Percentiles rank a stretch among this genome's conserved stretches.
Evolutionary conservation across 169 alveolate species (phyloP).

Genomic region (Plasmodium gaboni): DNA sequence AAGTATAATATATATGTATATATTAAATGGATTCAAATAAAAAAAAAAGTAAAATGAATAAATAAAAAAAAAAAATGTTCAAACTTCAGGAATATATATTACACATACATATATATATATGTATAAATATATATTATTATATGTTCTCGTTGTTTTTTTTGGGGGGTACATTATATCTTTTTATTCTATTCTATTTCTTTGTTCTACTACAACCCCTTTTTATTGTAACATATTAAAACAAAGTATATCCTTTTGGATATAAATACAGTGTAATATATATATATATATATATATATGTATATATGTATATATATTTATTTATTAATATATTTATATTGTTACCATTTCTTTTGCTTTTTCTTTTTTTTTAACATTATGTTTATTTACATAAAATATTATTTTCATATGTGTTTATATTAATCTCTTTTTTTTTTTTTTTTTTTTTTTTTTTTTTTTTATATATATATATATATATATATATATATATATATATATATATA

Average conservation of each 20-base stretch:
- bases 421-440: background rate
- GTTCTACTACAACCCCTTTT: no score
- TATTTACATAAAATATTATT: background rate
- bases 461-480: background rate
- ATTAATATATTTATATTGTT: background rate
- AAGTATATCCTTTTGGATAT: background rate
- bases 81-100: slow-evolving; percentile 3
- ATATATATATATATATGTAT: slow-evolving; percentile 14
- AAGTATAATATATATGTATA: no score
- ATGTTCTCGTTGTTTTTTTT: background rate
- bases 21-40: no score
- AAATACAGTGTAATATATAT: slow-evolving; percentile 2
- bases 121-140: background rate
- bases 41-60: no score
- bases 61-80: slow-evolving; percentile 10
- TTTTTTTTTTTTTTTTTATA: background rate
- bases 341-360: background rate
- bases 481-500: slow-evolving; percentile 8
- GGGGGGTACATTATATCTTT: background rate
- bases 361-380: slow-evolving; percentile 10
- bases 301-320: slow-evolving; percentile 10
- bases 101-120: slow-evolving; percentile 15
- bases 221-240: no score
- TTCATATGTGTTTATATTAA: no score
- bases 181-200: background rate